These are phyloP conservation scores for Podospora conica DNA, from an alignment of 495 filamentous ascomycete species.

Conservation along the genomic window DNA sequence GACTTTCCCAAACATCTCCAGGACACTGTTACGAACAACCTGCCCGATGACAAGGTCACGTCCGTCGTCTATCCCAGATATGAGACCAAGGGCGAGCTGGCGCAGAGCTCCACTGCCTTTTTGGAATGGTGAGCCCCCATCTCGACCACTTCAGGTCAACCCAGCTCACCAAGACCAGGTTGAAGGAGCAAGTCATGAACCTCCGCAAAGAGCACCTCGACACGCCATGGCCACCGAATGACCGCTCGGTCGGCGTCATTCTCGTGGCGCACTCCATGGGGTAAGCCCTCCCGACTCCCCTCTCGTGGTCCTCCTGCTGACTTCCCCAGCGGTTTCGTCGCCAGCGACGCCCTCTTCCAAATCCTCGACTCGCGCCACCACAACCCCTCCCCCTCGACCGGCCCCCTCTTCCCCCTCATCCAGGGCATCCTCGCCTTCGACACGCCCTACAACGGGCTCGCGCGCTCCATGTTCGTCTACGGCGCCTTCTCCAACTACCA, in stretches of 20 bases:
- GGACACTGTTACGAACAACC: constrained; percentile 56
- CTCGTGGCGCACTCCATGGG: constrained; percentile 94
- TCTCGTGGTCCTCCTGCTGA: no score
- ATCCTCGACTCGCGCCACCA: constrained; percentile 36
- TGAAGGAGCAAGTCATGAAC: constrained; percentile 86
- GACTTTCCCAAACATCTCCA: constrained; percentile 69
- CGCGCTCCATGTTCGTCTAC: constrained; percentile 82
- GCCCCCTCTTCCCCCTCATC: constrained; percentile 56
- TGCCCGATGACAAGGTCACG: constrained; percentile 59
- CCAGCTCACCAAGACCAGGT: constrained; percentile 44
- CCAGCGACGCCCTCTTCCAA: constrained; percentile 71
- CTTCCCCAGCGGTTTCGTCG: constrained; percentile 65
- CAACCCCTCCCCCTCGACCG: constrained; percentile 10
- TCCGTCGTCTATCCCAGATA: constrained; percentile 81
- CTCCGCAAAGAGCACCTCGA: constrained; percentile 64
- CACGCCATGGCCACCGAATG: constrained; percentile 77
- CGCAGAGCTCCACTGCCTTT: constrained; percentile 66
- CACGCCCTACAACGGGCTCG: constrained; percentile 87
- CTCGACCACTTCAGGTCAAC: neutral
- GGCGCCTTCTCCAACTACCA: constrained; percentile 85
- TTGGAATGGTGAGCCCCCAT: constrained; percentile 63
- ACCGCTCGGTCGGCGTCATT: constrained; percentile 76
- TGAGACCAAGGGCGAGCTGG: constrained; percentile 82
- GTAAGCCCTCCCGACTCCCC: constrained; percentile 17
- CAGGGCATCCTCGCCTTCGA: constrained; percentile 88